Evolutionary conservation across 2,329 filamentous ascomycete species (phyloP), one percentile per base, ranked within the genome.

Genomic region (Talaromyces amestolkiae): DNA sequence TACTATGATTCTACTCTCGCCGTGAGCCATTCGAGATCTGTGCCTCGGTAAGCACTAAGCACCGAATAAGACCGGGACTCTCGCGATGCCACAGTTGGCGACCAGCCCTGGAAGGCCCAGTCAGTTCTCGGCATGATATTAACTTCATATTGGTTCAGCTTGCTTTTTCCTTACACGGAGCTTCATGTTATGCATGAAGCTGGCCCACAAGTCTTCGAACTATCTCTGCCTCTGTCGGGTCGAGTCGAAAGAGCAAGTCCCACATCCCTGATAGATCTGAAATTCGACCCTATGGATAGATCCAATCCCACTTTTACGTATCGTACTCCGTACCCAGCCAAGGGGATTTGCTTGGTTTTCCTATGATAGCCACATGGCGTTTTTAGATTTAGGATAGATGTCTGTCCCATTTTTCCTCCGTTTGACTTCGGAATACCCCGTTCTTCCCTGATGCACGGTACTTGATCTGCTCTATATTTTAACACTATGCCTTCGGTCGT

Each of bases 201-300:
- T 4, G 33, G n/a, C 13, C 53, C 33, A 37, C 27, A 59, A 59
- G 19, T 31, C 8, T 33, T 17, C 17, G 51, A n/a, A 24, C 27
- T 35, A 22, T 37, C 51, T 24, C n/a, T 39, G 53, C 6, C 5
- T 56, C n/a, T 22, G 33, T 15, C 19, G n/a, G 11, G n/a, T 37
- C 53, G 27, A 54, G 45, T 24, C 37, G 6, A 27, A 31, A 4
- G 13, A 33, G 33, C 37, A 39, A 31, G 33, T 53, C 24, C 60
- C 60, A 62, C 47, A 53, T 22, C 33, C 41, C 3, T 53, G 59
- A 61, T 39, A 61, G 59, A 62, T 62, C 60, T 62, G 43, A 62
- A 39, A 51, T n/a, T n/a, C 7, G 13, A 39, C 59, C 13, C 10
- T 27, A 45, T 54, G 33, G 45, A 51, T 54, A 31, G 60, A 62